phyloP scores from a whole-genome alignment of 1,284 basidiomycete species.

The Apiotrichum siamense region DNA sequence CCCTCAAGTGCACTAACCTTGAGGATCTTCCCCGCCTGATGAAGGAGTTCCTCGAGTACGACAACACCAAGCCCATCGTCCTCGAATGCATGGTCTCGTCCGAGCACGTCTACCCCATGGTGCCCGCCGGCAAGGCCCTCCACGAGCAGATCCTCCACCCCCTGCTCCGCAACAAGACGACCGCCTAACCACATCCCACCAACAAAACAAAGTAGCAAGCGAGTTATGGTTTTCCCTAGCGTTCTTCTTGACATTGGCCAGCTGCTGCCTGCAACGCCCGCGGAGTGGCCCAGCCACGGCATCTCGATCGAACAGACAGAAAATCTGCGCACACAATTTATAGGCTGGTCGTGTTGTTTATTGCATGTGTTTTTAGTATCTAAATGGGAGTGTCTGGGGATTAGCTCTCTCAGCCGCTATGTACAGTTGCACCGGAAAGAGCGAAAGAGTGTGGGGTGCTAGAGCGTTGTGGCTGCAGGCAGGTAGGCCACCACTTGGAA shows the following conservation, averaged over 20 bases:
- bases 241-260: no score
- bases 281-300: no score
- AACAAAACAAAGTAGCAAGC: neutral
- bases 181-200: no score
- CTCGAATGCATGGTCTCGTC: slow-evolving; percentile 81
- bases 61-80: slow-evolving; percentile 71
- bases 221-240: no score
- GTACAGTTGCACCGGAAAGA: neutral
- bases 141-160: slow-evolving; percentile 65
- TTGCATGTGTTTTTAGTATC: neutral
- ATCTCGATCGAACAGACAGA: no score
- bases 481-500: no score
- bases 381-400: neutral
- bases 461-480: no score
- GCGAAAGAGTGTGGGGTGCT: no score
- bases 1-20: slow-evolving; percentile 64
- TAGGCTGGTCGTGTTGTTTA: neutral
- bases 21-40: slow-evolving; percentile 86
- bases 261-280: no score
- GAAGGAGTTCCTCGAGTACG: slow-evolving; percentile 96
- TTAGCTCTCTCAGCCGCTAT: neutral
- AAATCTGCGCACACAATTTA: no score
- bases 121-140: slow-evolving; percentile 81
- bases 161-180: slow-evolving; percentile 23
- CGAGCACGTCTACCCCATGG: slow-evolving; percentile 87